These are phyloP conservation scores for Syncephalastrum sp. DNA, from an alignment of 371 early-diverging fungal species.

Conservation along the genomic window DNA sequence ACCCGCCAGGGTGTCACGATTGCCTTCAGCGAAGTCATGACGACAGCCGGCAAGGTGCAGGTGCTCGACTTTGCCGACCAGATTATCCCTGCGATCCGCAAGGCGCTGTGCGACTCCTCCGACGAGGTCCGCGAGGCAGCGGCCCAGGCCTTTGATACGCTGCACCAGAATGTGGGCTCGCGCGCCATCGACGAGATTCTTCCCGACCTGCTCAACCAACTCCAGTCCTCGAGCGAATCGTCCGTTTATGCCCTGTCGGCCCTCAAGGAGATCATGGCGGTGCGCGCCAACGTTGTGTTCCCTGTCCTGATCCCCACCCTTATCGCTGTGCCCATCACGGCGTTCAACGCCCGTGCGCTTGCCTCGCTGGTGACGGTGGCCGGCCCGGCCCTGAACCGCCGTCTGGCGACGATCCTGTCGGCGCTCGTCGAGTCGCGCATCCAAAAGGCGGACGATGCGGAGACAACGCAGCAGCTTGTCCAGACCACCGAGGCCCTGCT, in stretches of 20 bases:
- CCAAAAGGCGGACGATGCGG: constrained; percentile 61
- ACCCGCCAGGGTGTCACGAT: constrained; percentile 91
- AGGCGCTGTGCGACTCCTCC: constrained; percentile 77
- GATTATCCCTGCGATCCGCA: constrained; percentile 78
- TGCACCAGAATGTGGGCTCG: constrained; percentile 87
- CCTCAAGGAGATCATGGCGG: constrained; percentile 95
- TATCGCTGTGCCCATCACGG: constrained; percentile 82
- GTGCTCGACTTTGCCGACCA: constrained; percentile 81
- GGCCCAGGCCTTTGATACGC: constrained; percentile 91
- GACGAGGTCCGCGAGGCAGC: constrained; percentile 91
- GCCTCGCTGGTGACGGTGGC: constrained; percentile 90
- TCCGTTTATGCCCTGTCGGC: constrained; percentile 87
- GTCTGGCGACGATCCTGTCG: constrained; percentile 75
- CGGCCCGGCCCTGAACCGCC: constrained; percentile 80
- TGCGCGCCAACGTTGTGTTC: constrained; percentile 93
- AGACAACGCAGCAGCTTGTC: constrained; percentile 65
- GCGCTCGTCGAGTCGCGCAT: constrained; percentile 77
- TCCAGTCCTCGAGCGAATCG: constrained; percentile 64
- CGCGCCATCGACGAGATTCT: constrained; percentile 91
- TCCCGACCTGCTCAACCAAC: constrained; percentile 81
- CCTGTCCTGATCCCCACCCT: constrained; percentile 95
- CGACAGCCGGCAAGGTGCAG: constrained; percentile 77
- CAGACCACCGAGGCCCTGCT: constrained; percentile 68
- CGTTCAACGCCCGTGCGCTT: constrained; percentile 91
- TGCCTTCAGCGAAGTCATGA: constrained; percentile 91